Conservation (phyloP, 768 basidiomycete species). For the Cystobasidium ongulense region DNA sequence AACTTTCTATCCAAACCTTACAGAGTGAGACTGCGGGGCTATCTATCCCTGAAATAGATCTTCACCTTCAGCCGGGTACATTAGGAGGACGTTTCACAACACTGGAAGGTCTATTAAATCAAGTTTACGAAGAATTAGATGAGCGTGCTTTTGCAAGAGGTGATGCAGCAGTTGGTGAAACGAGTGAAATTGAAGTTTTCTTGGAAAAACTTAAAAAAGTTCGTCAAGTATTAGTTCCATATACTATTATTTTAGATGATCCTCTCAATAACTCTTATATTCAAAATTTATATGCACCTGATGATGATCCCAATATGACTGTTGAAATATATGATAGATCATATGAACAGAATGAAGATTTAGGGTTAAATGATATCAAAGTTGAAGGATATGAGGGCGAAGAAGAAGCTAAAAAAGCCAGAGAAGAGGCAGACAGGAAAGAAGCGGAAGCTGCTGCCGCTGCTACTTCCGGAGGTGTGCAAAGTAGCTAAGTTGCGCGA, state of each 20-base stretch:
- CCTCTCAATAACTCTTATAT: conserved; percentile 91
- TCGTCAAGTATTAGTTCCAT: conserved; percentile 66
- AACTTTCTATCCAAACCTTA: neutral
- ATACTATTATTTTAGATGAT: conserved; percentile 90
- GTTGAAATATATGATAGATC: conserved; percentile 74
- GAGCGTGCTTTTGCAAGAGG: conserved; percentile 80
- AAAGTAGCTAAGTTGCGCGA: too few relatives aligned
- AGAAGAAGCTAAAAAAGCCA: conserved; percentile 24
- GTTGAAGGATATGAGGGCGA: conserved; percentile 38
- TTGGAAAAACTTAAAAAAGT: conserved; percentile 67
- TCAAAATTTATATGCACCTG: conserved; percentile 94
- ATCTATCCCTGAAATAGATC: conserved; percentile 85
- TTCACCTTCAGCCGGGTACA: conserved; percentile 81
- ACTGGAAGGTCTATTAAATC: conserved; percentile 84
- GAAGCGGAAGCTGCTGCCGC: neutral
- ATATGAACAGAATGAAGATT: conserved; percentile 85
- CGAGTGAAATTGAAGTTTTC: conserved; percentile 62
- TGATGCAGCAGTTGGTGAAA: conserved; percentile 46
- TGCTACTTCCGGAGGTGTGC: neutral
- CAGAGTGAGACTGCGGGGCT: conserved; percentile 91
- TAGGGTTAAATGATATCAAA: conserved; percentile 56
- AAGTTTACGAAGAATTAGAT: conserved; percentile 88
- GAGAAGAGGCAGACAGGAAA: conserved; percentile 12
- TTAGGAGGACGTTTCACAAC: conserved; percentile 97
- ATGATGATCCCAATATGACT: conserved; percentile 87